Conservation (phyloP, 345 rosid genomes). For the Dimocarpus longan region DNA sequence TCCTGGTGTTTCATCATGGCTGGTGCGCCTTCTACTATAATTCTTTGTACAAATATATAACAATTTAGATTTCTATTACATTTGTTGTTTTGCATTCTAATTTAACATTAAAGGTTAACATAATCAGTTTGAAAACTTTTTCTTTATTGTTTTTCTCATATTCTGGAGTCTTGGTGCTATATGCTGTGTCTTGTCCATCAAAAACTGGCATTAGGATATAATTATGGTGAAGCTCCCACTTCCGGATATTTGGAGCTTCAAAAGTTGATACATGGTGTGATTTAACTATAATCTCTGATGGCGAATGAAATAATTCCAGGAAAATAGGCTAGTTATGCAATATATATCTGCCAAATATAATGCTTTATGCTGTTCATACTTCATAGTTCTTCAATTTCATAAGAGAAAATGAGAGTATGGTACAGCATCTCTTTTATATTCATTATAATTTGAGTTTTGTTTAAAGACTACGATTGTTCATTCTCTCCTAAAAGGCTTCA, state of each 20-base stretch:
- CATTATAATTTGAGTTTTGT: neutral
- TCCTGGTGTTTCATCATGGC: constrained; percentile 98
- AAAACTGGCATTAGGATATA: neutral
- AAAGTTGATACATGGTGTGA: neutral
- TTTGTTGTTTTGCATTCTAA: neutral
- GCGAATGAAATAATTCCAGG: neutral
- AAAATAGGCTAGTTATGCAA: constrained; percentile 9
- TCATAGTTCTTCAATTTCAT: neutral
- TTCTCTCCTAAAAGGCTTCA: neutral
- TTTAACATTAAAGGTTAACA: constrained; percentile 3
- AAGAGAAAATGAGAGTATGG: neutral
- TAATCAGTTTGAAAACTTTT: neutral
- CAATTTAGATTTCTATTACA: constrained; percentile 5
- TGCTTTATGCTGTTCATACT: constrained; percentile 2
- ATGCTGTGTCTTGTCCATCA: neutral
- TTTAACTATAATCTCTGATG: neutral
- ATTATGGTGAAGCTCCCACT: constrained; percentile 1
- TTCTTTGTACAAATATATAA: neutral
- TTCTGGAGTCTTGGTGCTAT: neutral
- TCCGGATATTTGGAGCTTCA: neutral
- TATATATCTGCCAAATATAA: neutral
- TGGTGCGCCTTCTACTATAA: constrained; percentile 53
- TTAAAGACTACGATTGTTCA: neutral
- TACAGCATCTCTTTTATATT: neutral
- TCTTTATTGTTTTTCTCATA: constrained; percentile 1